Evolutionary conservation across 768 basidiomycete genomes (phyloP), one percentile per base, ranked within the genome.

Genomic region (Phaeotremella skinneri): DNA sequence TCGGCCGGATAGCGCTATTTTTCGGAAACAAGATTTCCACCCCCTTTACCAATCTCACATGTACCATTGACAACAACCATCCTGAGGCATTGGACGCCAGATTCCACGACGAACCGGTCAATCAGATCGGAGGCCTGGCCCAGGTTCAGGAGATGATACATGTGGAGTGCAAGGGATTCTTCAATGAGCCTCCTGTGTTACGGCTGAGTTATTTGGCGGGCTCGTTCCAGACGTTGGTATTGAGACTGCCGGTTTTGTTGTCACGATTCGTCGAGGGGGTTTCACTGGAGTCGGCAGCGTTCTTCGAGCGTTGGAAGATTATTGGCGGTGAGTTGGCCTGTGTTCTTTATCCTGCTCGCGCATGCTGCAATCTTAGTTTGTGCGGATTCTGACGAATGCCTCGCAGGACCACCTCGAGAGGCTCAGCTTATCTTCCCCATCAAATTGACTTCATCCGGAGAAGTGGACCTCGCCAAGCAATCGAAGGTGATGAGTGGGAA

Each of bases 291-390:
- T 81, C 83, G 61, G 79, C 83, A 0, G 90, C 96, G 66, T 99
- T 98, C 82, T 99, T 98, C 78, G 93, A 97, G 76, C 82, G 96
- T 52, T 99, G 96, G 96, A 93, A 91, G 77, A 79, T 96, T 67
- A 98, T 98, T 52, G 96, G 96, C 5, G 96, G 75, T 76, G 48
- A 56, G 72, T 67, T 17, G 34, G 20, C 14, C 9, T 27, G 3
- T 26, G 11, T 13, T 14, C 26, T 55, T 31, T 42, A 49, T 7
- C 48, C 25, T 21, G 4, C 2, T 26, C 4, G 29, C 0, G 5
- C 39, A 11, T 20, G 14, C 11, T 17, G 25, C 25, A n/a, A 25
- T 31, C 30, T n/a, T 2, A 30, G 25, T n/a, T 47, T 23, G 45
- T 21, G 32, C 39, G 23, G 26, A 5, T 6, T 21, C 34, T 11